A percentile compares a stretch with the other conserved stretches of the same genome.
phyloP scores from a whole-genome alignment of 352 stramenopile genomes.

The Phytophthora sp. region DNA sequence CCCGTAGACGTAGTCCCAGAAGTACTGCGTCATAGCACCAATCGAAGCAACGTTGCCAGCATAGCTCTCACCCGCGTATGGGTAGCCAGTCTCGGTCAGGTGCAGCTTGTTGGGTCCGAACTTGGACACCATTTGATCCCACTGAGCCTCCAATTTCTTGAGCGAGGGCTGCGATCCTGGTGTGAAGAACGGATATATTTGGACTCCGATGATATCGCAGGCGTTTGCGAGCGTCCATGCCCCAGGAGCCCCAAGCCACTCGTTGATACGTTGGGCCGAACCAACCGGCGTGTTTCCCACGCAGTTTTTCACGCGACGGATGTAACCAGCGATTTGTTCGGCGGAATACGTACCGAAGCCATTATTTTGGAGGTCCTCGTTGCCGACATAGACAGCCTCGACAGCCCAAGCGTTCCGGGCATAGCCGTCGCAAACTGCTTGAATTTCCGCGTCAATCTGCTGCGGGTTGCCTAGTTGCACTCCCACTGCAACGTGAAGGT shows the following conservation, averaged over 20 bases:
- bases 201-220: conserved; percentile 37
- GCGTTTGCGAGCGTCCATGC: conserved; percentile 44
- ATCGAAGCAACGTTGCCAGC: conserved; percentile 43
- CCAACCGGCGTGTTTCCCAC: conserved; percentile 57
- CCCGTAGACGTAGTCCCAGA: conserved; percentile 51
- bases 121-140: conserved; percentile 41
- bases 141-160: conserved; percentile 56
- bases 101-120: conserved; percentile 44
- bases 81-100: conserved; percentile 63
- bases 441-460: conserved; percentile 50
- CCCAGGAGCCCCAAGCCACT: conserved; percentile 45
- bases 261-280: conserved; percentile 66
- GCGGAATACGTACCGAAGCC: conserved; percentile 41
- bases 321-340: conserved; percentile 44
- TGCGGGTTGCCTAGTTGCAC: conserved; percentile 52
- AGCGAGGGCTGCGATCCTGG: conserved; percentile 36
- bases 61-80: conserved; percentile 34
- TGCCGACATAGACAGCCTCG: conserved; percentile 73
- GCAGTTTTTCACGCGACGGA: conserved; percentile 53
- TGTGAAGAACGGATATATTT: conserved; percentile 55
- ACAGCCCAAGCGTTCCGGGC: conserved; percentile 40
- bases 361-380: conserved; percentile 65
- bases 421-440: conserved; percentile 56
- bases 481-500: conserved; percentile 59
- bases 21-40: conserved; percentile 47